A percentile compares a stretch with the other conserved stretches of the same genome.
These are phyloP conservation scores for Pseudogymnoascus sp. DNA, from an alignment of 2,329 filamentous ascomycete genomes.

Conservation along the genomic window DNA sequence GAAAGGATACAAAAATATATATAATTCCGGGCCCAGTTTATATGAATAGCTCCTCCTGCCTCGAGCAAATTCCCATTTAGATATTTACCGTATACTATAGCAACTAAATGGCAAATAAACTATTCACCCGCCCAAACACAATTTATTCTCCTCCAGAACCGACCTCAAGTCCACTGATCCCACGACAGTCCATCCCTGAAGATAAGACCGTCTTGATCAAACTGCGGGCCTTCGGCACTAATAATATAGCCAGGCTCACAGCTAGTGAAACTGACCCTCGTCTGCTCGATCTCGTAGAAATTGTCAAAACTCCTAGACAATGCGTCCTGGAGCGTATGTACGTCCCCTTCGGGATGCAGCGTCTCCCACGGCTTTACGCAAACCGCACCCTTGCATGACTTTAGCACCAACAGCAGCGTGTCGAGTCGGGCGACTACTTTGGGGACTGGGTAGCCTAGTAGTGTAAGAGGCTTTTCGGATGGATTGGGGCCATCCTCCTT, in stretches of 20 bases:
- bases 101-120: not conserved
- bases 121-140: not conserved
- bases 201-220: not conserved
- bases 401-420: constrained; percentile 49
- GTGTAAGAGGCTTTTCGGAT: constrained; percentile 14
- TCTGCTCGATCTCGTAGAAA: constrained; percentile 40
- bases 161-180: not conserved
- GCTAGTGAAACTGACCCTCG: constrained; percentile 43
- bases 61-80: not conserved
- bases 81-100: not conserved
- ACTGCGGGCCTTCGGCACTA: constrained; percentile 45
- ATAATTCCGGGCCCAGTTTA: not conserved
- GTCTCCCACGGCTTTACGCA: constrained; percentile 49
- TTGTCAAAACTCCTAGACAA: constrained; percentile 38
- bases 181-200: not conserved
- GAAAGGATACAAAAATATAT: not conserved
- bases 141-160: not conserved
- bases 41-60: not conserved
- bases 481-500: not conserved
- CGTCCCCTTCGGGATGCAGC: constrained; percentile 45
- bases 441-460: constrained; percentile 30
- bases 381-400: constrained; percentile 46
- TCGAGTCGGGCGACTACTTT: constrained; percentile 45
- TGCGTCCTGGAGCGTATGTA: constrained; percentile 43
- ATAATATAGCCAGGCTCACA: constrained; percentile 50